A percentile compares a stretch with the other conserved stretches of the same genome.
These are phyloP conservation scores for Eremothecium cymbalariae DNA, from an alignment of 1,139 yeast species.

Conservation along the genomic window DNA sequence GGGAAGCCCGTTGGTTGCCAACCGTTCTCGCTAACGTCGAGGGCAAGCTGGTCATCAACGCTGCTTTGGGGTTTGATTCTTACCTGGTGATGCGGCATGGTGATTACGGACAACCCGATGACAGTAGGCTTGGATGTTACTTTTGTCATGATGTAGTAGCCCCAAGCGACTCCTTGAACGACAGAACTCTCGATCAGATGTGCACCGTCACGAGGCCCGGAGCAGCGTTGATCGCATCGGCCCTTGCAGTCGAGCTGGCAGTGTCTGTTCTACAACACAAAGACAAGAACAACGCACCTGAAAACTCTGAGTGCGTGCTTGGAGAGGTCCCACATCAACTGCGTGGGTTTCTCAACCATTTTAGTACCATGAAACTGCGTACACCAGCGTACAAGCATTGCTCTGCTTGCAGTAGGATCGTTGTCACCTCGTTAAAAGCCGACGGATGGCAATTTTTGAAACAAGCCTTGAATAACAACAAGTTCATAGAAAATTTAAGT, in stretches of 20 bases:
- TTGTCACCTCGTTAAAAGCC: slow-evolving; percentile 42
- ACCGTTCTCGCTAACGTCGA: slow-evolving; percentile 65
- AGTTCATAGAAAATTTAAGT: slow-evolving; percentile 63
- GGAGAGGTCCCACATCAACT: slow-evolving; percentile 85
- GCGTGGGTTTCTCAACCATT: slow-evolving; percentile 69
- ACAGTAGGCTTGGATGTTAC: slow-evolving; percentile 72
- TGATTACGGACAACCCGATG: slow-evolving; percentile 21
- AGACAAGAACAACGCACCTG: slow-evolving; percentile 41
- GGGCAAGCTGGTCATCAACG: slow-evolving; percentile 71
- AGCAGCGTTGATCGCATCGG: slow-evolving; percentile 78
- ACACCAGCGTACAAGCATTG: slow-evolving; percentile 72
- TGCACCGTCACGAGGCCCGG: slow-evolving; percentile 98
- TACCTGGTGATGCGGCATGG: slow-evolving; percentile 94
- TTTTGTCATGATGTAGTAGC: slow-evolving; percentile 95
- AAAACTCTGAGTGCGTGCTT: slow-evolving; percentile 37
- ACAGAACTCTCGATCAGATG: slow-evolving; percentile 91
- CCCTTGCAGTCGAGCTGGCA: slow-evolving; percentile 77
- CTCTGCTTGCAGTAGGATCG: slow-evolving; percentile 70
- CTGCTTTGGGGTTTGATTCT: slow-evolving; percentile 92
- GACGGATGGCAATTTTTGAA: slow-evolving; percentile 77
- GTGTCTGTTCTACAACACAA: slow-evolving; percentile 70
- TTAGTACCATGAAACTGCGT: slow-evolving; percentile 52
- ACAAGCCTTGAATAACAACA: slow-evolving; percentile 55
- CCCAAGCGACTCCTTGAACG: slow-evolving; percentile 76
- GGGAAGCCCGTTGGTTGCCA: slow-evolving; percentile 96